Evolutionary conservation across 768 basidiomycete species (phyloP).

Genomic region (Amanita rimosa): DNA sequence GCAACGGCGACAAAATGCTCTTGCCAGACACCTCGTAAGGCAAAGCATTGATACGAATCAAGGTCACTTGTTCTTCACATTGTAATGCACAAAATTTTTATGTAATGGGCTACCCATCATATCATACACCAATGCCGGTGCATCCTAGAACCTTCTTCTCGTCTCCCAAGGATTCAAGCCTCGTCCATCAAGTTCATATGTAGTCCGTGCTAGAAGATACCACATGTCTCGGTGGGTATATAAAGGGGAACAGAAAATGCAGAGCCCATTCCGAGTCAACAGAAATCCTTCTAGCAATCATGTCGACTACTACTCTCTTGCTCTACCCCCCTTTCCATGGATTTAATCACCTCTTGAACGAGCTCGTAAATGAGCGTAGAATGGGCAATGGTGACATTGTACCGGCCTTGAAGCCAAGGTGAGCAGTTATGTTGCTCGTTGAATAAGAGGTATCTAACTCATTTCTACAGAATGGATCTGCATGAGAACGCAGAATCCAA

Average conservation of each 20-base stretch:
- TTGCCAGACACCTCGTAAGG: no score
- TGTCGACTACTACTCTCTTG: neutral
- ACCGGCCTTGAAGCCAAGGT: neutral
- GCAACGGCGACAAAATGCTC: no score
- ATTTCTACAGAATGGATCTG: conserved; percentile 39
- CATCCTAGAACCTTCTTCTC: conserved; percentile 12
- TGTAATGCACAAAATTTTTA: no score
- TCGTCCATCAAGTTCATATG: no score
- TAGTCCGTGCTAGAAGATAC: neutral
- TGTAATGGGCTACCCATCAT: no score
- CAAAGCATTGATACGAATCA: no score
- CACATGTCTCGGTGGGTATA: neutral
- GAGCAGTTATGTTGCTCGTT: no score
- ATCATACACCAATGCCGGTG: no score
- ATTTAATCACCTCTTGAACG: conserved; percentile 20
- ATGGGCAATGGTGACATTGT: neutral
- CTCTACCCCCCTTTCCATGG: neutral
- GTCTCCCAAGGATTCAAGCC: no score
- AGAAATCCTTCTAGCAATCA: neutral
- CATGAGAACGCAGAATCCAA: conserved; percentile 39
- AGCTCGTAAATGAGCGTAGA: conserved; percentile 11
- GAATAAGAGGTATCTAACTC: neutral
- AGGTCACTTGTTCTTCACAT: no score
- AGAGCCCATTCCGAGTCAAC: neutral
- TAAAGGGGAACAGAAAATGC: neutral